phyloP scores from a whole-genome alignment of 495 filamentous ascomycete species.

The Aspergillus biplanus region DNA sequence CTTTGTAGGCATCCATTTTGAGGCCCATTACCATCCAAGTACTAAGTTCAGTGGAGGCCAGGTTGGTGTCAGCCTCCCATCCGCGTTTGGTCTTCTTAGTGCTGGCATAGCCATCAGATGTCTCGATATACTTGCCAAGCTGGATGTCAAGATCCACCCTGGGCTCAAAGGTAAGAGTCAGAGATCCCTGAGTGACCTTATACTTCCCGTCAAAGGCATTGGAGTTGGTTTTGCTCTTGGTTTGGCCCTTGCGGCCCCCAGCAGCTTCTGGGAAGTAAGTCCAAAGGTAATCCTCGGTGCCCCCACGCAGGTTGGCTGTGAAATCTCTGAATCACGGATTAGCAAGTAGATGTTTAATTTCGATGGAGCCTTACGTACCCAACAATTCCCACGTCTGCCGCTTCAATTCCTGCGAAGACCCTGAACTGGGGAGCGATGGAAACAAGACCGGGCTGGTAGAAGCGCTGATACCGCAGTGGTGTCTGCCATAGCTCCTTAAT shows the following conservation, averaged over 20 bases:
- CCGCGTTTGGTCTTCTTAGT: not conserved
- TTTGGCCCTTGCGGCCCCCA: not conserved
- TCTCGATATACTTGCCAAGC: not conserved
- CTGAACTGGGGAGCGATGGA: not conserved
- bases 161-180: not conserved
- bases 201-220: not conserved
- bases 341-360: not conserved
- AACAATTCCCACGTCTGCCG: not conserved
- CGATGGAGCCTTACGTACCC: not conserved
- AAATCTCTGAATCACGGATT: not conserved
- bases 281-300: not conserved
- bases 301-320: not conserved
- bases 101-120: not conserved
- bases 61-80: not conserved
- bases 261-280: not conserved
- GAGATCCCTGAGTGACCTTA: not conserved
- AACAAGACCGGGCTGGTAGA: not conserved
- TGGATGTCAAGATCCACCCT: not conserved
- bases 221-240: not conserved
- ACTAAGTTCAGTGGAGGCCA: not conserved
- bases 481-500: not conserved
- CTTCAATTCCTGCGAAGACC: not conserved
- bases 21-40: not conserved
- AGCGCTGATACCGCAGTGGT: not conserved
- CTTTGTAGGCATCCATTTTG: not conserved